A percentile compares a stretch with the other conserved stretches of the same genome.
Evolutionary conservation across 208 protist species (phyloP).

Genomic region (Leishmania mexicana): DNA sequence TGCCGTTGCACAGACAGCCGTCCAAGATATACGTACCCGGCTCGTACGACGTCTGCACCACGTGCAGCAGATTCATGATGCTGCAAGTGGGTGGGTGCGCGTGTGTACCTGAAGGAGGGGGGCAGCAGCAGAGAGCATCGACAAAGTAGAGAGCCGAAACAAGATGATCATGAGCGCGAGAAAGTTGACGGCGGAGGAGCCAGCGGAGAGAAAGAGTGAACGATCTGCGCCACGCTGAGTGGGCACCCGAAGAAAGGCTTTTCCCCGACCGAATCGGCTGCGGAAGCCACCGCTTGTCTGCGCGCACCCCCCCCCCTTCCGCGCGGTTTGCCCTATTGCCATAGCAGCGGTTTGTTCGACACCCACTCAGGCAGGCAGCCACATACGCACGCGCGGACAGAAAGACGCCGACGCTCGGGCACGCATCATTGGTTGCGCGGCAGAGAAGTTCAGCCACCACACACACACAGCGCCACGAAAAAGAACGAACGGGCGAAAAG

Average conservation of each 20-base stretch:
- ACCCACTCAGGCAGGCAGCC: not conserved
- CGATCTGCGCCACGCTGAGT: not conserved
- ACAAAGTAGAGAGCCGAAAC: not conserved
- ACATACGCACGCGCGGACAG: not conserved
- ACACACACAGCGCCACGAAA: not conserved
- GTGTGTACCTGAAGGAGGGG: constrained; percentile 1
- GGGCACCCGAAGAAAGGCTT: not conserved
- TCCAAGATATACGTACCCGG: constrained; percentile 67
- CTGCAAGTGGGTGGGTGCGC: not conserved
- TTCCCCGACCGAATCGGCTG: not conserved
- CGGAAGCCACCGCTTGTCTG: not conserved
- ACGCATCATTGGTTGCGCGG: not conserved
- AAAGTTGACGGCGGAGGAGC: not conserved
- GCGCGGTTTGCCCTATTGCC: not conserved
- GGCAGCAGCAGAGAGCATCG: not conserved
- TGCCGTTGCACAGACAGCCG: constrained; percentile 64
- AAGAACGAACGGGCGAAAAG: not conserved
- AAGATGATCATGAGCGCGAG: not conserved
- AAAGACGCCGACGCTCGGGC: not conserved
- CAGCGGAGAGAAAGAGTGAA: not conserved
- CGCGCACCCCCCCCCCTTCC: not conserved
- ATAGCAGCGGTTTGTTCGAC: not conserved
- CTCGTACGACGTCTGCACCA: constrained; percentile 61
- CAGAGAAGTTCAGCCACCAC: not conserved
- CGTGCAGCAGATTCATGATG: constrained; percentile 50